Base-by-base conservation (phyloP, 257 asterid genomes). In the Mitragyna speciosa region DNA sequence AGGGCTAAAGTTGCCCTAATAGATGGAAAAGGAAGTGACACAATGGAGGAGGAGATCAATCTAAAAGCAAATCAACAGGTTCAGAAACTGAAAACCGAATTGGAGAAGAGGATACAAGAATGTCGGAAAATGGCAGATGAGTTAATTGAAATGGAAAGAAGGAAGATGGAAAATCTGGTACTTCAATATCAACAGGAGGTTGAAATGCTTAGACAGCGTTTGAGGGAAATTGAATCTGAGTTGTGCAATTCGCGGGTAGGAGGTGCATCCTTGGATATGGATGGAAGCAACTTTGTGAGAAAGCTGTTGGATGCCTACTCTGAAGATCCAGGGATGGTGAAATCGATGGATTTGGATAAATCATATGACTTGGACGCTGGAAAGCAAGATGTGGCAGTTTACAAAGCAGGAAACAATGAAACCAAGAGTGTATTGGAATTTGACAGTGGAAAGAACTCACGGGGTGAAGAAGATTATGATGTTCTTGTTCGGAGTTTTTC, bases 281-380 rank as follows among this genome's bases (percentile, higher is more conserved):
- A 84, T 70, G 97, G 94, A 45, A 89, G 87, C 54, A 77, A 83
- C 70, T 92, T 96, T 47, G 89, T 88, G 85, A 91, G 83, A 54
- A 90, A 85, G 70, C 87, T 96, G 72, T 6, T 91, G 92, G 93
- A 91, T 26, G 85, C 75, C 7, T 91, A 85, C 81, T 63, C 80
- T 22, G 97, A 92, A 2, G 97, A 91, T 58, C 77, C 94, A 0
- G 97, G 91, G 45, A 96, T 96, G 99, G 99, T 92, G 20, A 90
- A 91, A 90, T 96, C 99, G 52, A 96, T 95, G 99, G 99, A 96
- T 86, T 84, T 96, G 89, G 92, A 82, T 64, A 85, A 79, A 66
- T 96, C 99, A 0, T 84, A 88, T 3, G 99, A 96, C 75, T 58
- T 94, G 87, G 97, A 91, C 36, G 84, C 88, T 0, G 87, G 79